phyloP scores from a whole-genome alignment of 768 basidiomycete genomes.

The Xerocomellus chrysenteron region DNA sequence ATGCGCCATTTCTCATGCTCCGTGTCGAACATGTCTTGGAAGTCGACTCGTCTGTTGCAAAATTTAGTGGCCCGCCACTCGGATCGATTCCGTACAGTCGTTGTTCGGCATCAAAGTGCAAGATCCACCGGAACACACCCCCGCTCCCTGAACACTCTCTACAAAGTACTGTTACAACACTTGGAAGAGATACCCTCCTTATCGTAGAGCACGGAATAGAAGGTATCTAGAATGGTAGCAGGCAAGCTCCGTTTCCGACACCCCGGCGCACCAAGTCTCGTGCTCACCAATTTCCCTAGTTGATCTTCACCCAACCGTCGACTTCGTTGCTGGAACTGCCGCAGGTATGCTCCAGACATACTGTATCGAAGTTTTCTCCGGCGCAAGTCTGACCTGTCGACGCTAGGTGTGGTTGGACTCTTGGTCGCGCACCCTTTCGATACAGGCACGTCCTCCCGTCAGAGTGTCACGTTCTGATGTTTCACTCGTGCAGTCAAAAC shows the following conservation, averaged over 20 bases:
- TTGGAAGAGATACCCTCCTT: neutral
- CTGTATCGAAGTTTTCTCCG: no score
- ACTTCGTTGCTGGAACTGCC: slow-evolving; percentile 78
- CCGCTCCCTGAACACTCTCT: neutral
- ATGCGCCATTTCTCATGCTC: neutral
- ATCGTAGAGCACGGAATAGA: neutral
- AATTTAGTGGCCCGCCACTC: neutral
- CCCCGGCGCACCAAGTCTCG: neutral
- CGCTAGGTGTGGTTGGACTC: slow-evolving; percentile 57
- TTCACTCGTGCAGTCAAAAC: slow-evolving; percentile 61
- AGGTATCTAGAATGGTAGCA: slow-evolving; percentile 20
- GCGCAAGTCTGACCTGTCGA: neutral
- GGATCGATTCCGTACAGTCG: neutral
- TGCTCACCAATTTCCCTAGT: slow-evolving; percentile 11
- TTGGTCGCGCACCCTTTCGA: slow-evolving; percentile 79
- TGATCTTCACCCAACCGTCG: slow-evolving; percentile 59
- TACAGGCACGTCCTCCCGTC: slow-evolving; percentile 43
- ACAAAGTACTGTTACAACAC: neutral
- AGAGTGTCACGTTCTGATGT: neutral
- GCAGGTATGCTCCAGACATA: slow-evolving; percentile 39
- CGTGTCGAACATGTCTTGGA: neutral
- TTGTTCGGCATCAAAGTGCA: neutral
- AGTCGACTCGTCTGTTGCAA: neutral
- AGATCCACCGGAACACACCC: neutral
- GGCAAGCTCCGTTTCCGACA: slow-evolving; percentile 4